Evolutionary conservation across 2,329 filamentous ascomycete genomes (phyloP), one percentile per base, ranked within the genome.

Genomic region (Trichoderma sp.): DNA sequence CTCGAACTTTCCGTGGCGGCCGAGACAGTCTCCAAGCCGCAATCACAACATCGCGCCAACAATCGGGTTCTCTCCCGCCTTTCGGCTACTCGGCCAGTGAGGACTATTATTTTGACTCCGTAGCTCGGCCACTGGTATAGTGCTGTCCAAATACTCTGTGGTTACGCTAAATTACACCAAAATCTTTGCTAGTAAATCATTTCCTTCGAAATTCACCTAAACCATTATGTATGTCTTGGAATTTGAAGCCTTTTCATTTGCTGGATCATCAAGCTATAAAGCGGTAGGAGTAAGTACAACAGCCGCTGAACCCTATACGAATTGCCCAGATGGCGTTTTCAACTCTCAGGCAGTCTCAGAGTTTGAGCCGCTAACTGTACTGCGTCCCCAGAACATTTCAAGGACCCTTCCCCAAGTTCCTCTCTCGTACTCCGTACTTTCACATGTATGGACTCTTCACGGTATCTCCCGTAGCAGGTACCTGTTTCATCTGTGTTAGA

Each of bases 61-160:
- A 49, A 51, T 24, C 30, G 59, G 51, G 39, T n/a, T 54, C 13
- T 30, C 10, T 30, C 5, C 51, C 26, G 55, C 30, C 16, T 34
- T 59, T 59, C 26, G 46, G 43, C 55, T n/a, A 30, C 34, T 28
- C 32, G 58, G 34, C 51, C 61, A 65, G 61, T 46, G 49, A 65
- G 51, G 32, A 49, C 18, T 28, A 30, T n/a, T 56, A 14, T 28
- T 28, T 39, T n/a, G 24, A 46, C 32, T 65, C 32, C 61, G 61
- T 46, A 51, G 24, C 21, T 30, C 49, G 37, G 32, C 61, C 61
- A 65, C 32, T 55, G 60, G 60, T 34, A 46, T 18, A 18, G 37
- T 39, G 14, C 14, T 39, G 37, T 8, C 14, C 1, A n/a, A n/a
- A 10, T n/a, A 13, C 16, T 10, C 6, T 10, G 18, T 8, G 7